Evolutionary conservation across 208 protist genomes (phyloP), one percentile per base, ranked within the genome.

Genomic region (Herpetomonas tarakana): DNA sequence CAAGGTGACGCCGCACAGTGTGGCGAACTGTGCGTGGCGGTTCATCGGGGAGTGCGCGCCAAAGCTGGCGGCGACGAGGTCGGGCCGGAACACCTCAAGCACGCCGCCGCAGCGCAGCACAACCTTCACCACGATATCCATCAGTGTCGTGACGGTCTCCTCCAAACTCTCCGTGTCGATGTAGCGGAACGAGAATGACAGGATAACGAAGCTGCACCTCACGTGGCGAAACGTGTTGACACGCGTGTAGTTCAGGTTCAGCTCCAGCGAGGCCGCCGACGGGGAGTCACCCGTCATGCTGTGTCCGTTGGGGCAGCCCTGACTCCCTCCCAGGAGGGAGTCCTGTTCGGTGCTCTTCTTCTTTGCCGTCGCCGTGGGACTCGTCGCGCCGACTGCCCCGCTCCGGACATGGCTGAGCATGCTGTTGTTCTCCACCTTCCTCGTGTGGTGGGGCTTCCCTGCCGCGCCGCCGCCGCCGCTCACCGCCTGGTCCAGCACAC

Each of bases 51-150:
- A 50, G 62, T 77, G 68, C 51, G 71, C 63, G 38, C 75, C 74
- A 46, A 86, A 91, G 29, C 76, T 76, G 27, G 74, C 68, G 39
- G 81, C 45, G 44, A 76, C 51, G 25, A 76, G 44, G 26, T 87
- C 77, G 1, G 83, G 77, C 0, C 74, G 70, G 19, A 85, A 69
- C 12, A 76, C 44, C 55, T 91, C 83, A 49, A 87, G 45, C 12
- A 73, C 68, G 18, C 77, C 77, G 41, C 62, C 62, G 30, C 53
- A 62, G 3, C 44, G 30, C 46, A 78, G 39, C 6, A 71, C 53
- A 18, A 58, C 52, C 11, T 53, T 30, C 26, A 86, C 67, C 35
- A 66, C 35, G 12, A 51, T 19, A n/a, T 74, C 29, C 60, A 86
- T 51, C 28, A 81, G 54, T 19, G 31, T 18, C 26, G 26, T 39